phyloP scores from a whole-genome alignment of 257 asterid genomes.

The Eucommia ulmoides region DNA sequence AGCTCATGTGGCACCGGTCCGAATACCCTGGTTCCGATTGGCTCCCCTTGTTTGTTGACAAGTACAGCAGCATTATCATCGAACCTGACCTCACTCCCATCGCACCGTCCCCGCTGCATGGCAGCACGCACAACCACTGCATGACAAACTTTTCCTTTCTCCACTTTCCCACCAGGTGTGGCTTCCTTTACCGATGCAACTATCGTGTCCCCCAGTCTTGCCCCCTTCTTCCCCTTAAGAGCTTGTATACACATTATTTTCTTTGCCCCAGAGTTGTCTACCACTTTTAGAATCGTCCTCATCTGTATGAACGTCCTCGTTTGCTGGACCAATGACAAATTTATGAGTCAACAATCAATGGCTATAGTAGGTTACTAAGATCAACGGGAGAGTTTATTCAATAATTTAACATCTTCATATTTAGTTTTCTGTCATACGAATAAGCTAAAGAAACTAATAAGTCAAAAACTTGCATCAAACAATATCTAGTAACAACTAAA shows the following conservation, averaged over 20 bases:
- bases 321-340: too few relatives aligned
- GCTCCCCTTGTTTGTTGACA: conserved; percentile 82
- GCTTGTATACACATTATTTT: conserved; percentile 88
- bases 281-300: conserved; percentile 87
- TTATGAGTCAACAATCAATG: too few relatives aligned
- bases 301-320: conserved; percentile 83
- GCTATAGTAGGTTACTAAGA: too few relatives aligned
- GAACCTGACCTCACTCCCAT: conserved; percentile 82
- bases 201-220: conserved; percentile 76
- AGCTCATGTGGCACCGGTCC: conserved; percentile 95
- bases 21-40: conserved; percentile 87
- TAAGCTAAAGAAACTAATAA: too few relatives aligned
- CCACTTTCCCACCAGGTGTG: conserved; percentile 79
- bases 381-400: too few relatives aligned
- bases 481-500: too few relatives aligned
- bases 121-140: conserved; percentile 96
- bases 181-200: conserved; percentile 87
- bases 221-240: conserved; percentile 79
- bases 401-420: too few relatives aligned
- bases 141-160: conserved; percentile 71
- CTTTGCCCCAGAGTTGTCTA: conserved; percentile 92
- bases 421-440: too few relatives aligned
- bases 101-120: conserved; percentile 78
- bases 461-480: too few relatives aligned
- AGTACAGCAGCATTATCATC: conserved; percentile 90